Conservation (phyloP, 1,284 basidiomycete genomes). For the Austropuccinia psidii region DNA sequence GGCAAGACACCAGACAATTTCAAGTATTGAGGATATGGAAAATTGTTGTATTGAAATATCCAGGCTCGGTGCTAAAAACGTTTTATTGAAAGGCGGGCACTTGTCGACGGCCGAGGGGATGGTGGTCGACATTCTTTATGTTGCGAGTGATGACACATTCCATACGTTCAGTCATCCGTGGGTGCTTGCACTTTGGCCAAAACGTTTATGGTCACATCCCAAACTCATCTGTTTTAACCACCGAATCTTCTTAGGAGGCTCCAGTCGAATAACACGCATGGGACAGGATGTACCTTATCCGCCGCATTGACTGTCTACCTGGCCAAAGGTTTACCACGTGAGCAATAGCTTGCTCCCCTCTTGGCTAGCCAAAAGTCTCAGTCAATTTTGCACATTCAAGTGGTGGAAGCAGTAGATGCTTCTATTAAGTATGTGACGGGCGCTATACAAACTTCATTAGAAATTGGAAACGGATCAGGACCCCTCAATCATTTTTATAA, state of each 20-base stretch:
- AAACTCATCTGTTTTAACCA: background rate
- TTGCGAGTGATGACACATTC: conserved; percentile 46
- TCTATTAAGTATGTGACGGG: conserved; percentile 67
- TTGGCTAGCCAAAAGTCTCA: background rate
- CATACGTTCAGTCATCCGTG: conserved; percentile 46
- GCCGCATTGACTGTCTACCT: conserved; percentile 69
- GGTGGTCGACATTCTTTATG: conserved; percentile 52
- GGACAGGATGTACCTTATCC: conserved; percentile 86
- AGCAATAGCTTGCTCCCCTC: conserved; percentile 40
- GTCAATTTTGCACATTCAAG: conserved; percentile 44
- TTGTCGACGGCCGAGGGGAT: conserved; percentile 49
- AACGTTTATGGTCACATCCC: too few relatives aligned
- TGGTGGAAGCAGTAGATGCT: conserved; percentile 56
- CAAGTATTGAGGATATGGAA: conserved; percentile 59
- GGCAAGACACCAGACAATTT: conserved; percentile 48
- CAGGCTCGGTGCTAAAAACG: conserved; percentile 54
- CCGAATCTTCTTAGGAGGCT: conserved; percentile 38
- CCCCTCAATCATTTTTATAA: conserved; percentile 80
- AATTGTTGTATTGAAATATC: conserved; percentile 56
- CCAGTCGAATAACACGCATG: conserved; percentile 69
- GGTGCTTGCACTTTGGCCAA: background rate
- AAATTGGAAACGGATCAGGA: conserved; percentile 69
- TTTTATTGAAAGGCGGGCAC: conserved; percentile 86
- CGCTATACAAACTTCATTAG: conserved; percentile 64
- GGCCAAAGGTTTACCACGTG: conserved; percentile 55